Base-by-base conservation (phyloP, 2,329 filamentous ascomycete genomes). In the Paraphaeosphaeria sporulosa region DNA sequence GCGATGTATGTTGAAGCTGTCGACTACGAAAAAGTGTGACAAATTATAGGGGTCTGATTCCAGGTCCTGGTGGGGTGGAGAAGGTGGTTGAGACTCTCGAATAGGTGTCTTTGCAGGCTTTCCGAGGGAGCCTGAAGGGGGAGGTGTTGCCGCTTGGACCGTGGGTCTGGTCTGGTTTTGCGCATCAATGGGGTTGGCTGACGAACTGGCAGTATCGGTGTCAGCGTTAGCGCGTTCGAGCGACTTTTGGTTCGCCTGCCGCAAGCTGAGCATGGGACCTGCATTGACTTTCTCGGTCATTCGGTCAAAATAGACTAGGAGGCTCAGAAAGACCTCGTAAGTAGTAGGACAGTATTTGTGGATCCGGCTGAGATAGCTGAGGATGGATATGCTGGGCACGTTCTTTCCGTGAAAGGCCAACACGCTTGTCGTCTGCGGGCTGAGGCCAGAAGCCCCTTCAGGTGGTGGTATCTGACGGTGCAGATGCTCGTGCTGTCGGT, bases 311-410 rank as follows among this genome's bases (percentile, higher is more conserved):
- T 98, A 99, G 34, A 99, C 94, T 57, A 99, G 81, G 71, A 99
- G 80, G 75, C 94, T 97, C 61, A 99, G 82, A 74, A 99, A 99
- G 0, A 99, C 95, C 79, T 99, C 95, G 76, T 97, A 99, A 0
- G 95, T 98, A 6, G 95, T 98, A 0, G 95, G 95, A 73, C 95
- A 99, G 80, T 99, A 99, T 81, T 97, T 97, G 81, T 99, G 94
- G 75, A 99, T 98, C 61, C 95, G 89, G 71, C 90, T 94, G 55
- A 99, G 82, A 72, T 99, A 99, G 84, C 93, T 98, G 62, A 96
- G 83, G 62, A 99, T 98, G 21, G 94, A 97, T 71, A 99, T 99
- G 73, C 91, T 95, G 1, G 95, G 95, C 12, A 98, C 92, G 67
- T 99, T 99, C 81, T 97, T 98, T 67, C 95, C 95, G 74, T 99